Conservation (phyloP, 148 eudicot genomes). For the Beta vulgaris region DNA sequence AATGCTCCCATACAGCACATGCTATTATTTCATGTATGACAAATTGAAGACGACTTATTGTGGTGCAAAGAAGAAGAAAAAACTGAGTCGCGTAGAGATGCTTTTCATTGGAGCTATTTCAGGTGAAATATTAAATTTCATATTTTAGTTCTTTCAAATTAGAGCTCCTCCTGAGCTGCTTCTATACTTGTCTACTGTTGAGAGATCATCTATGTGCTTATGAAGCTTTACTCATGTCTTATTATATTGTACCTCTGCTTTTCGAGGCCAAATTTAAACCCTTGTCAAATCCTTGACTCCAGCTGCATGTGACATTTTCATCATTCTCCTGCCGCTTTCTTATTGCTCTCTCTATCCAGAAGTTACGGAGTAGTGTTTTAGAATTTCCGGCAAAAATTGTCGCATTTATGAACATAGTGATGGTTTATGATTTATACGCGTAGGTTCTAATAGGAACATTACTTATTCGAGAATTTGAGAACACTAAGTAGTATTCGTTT, state of each 20-base stretch:
- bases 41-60: slow-evolving; percentile 77
- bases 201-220: not conserved
- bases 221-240: not conserved
- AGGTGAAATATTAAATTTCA: slow-evolving; percentile 41
- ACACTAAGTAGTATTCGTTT: too few species aligned
- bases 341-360: too few species aligned
- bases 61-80: slow-evolving; percentile 56
- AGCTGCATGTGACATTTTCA: not conserved
- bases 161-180: not conserved
- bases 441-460: too few species aligned
- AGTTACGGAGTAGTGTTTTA: too few species aligned
- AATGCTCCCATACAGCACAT: slow-evolving; percentile 96
- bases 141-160: not conserved
- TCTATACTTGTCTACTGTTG: not conserved
- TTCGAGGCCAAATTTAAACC: not conserved
- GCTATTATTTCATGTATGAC: slow-evolving; percentile 97
- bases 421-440: not conserved
- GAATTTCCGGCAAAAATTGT: too few species aligned
- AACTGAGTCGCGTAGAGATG: slow-evolving; percentile 85
- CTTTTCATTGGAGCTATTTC: slow-evolving; percentile 87
- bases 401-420: too few species aligned
- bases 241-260: not conserved
- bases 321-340: too few species aligned
- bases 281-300: not conserved
- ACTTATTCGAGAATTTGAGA: too few species aligned